phyloP scores from a whole-genome alignment of 1,284 basidiomycete genomes.

The Austroboletus novae-zelandiae region DNA sequence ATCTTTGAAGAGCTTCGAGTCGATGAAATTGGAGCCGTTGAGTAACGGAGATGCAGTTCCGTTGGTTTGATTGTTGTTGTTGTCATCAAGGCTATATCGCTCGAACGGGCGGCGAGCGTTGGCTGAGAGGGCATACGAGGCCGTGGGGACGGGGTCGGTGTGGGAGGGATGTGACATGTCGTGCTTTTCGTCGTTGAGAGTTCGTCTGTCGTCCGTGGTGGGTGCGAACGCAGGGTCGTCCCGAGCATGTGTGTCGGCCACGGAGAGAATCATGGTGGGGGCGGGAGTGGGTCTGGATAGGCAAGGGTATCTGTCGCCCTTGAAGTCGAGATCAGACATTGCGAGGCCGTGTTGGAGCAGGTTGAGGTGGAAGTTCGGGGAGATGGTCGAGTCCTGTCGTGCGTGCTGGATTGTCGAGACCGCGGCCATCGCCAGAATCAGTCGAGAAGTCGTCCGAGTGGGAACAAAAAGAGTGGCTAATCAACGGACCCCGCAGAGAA shows the following conservation, averaged over 20 bases:
- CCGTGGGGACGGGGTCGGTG: conserved; percentile 31
- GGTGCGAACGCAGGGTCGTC: conserved; percentile 11
- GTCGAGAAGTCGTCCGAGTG: conserved; percentile 17
- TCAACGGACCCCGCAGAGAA: not conserved
- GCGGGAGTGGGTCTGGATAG: conserved; percentile 32
- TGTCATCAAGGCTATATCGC: conserved; percentile 50
- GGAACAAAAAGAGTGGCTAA: conserved; percentile 5
- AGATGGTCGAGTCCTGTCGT: conserved; percentile 38
- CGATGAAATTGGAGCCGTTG: conserved; percentile 31
- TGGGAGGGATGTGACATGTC: conserved; percentile 20
- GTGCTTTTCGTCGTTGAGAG: conserved; percentile 24
- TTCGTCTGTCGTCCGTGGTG: conserved; percentile 19
- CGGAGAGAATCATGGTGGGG: conserved; percentile 29
- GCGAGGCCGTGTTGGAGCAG: conserved; percentile 53
- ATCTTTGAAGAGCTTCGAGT: conserved; percentile 29
- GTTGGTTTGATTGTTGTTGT: conserved; percentile 23
- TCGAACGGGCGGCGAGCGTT: conserved; percentile 45
- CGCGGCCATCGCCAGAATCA: conserved; percentile 43
- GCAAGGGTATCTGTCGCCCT: conserved; percentile 60
- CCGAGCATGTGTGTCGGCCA: conserved; percentile 21
- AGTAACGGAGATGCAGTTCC: conserved; percentile 31
- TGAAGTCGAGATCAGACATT: conserved; percentile 55
- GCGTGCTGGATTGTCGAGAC: conserved; percentile 42
- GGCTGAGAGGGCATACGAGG: conserved; percentile 43
- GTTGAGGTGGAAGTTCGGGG: conserved; percentile 34